A percentile compares a stretch with the other conserved stretches of the same genome.
These are phyloP conservation scores for Suhomyces pyralidae DNA, from an alignment of 805 yeast genomes.

Conservation along the genomic window DNA sequence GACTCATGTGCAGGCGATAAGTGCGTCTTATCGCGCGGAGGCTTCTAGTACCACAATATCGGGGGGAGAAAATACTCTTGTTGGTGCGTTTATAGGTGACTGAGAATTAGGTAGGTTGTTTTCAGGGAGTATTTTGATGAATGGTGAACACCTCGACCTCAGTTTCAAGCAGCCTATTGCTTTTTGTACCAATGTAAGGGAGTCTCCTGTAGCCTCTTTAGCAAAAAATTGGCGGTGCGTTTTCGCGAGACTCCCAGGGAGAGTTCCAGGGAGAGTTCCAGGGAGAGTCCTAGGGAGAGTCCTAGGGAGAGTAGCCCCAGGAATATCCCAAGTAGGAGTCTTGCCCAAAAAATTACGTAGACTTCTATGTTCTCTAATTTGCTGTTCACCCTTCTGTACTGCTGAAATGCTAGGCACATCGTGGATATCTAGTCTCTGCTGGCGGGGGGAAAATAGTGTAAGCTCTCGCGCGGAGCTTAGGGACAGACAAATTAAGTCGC, in stretches of 20 bases:
- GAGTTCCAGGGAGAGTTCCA: too few species aligned
- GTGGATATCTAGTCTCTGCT: slow-evolving; percentile 19
- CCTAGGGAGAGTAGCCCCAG: too few species aligned
- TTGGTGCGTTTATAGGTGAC: too few species aligned
- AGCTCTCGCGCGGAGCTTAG: slow-evolving; percentile 11
- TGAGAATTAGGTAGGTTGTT: too few species aligned
- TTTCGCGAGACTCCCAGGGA: too few species aligned
- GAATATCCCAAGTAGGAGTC: too few species aligned
- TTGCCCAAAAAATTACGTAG: not conserved
- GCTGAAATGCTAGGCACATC: slow-evolving; percentile 23
- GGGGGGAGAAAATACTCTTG: not conserved
- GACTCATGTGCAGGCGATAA: not conserved
- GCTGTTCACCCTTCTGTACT: not conserved
- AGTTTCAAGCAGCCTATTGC: not conserved
- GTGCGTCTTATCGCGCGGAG: not conserved
- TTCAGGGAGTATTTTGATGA: not conserved
- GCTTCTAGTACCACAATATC: not conserved
- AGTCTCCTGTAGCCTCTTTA: not conserved
- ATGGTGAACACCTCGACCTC: not conserved
- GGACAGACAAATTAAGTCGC: not conserved
- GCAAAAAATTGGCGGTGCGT: not conserved
- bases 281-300: too few species aligned
- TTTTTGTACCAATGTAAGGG: not conserved
- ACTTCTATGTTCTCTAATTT: not conserved
- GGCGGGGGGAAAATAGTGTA: slow-evolving; percentile 23